Evolutionary conservation across 2,329 filamentous ascomycete genomes (phyloP).

Genomic region (Pseudocercospora musae): DNA sequence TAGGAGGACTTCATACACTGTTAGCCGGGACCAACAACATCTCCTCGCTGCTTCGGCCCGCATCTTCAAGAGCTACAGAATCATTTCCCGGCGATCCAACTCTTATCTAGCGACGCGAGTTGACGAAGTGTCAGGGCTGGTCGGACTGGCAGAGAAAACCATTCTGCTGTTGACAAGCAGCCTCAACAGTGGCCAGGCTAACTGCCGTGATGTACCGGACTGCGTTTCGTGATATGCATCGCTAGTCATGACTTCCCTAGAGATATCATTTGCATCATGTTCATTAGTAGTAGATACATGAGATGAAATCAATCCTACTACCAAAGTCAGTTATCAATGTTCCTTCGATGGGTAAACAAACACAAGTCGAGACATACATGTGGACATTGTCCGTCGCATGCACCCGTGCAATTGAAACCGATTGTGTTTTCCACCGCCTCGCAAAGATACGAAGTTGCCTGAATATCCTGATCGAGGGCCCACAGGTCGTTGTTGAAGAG

Average conservation of each 20-base stretch:
- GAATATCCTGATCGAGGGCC: slow-evolving; percentile 19
- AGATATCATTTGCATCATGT: background rate
- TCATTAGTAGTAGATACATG: background rate
- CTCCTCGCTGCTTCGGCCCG: background rate
- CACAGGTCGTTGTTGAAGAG: slow-evolving; percentile 20
- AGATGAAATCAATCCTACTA: background rate
- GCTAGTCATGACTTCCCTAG: background rate
- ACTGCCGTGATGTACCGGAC: no score
- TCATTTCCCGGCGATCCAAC: background rate
- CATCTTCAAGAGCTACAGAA: background rate
- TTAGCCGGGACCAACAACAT: background rate
- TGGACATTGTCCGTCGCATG: slow-evolving; percentile 18
- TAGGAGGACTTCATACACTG: background rate
- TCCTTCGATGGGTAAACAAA: background rate
- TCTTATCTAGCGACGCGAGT: background rate
- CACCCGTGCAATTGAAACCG: slow-evolving; percentile 28
- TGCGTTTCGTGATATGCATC: background rate
- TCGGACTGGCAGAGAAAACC: background rate
- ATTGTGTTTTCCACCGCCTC: slow-evolving; percentile 23
- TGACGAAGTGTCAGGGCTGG: background rate
- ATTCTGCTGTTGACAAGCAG: no score
- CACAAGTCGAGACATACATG: background rate
- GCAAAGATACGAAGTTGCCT: slow-evolving; percentile 26
- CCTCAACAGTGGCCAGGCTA: no score
- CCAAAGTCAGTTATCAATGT: background rate